Conservation (phyloP, 2,329 filamentous ascomycete species). For the Metarhizium rileyi region DNA sequence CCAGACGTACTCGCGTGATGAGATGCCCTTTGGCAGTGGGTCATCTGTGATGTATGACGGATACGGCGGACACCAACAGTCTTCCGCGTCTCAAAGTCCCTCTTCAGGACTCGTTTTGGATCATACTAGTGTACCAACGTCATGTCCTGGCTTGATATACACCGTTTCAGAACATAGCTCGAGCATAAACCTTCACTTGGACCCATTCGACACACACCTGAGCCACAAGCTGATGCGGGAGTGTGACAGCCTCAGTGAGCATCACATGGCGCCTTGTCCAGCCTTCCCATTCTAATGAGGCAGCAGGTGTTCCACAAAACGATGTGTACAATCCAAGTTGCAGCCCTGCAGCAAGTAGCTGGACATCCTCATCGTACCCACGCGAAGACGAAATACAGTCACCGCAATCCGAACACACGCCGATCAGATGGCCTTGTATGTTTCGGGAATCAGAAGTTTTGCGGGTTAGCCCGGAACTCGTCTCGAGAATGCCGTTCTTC, state of each 20-base stretch:
- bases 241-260: constrained; percentile 46
- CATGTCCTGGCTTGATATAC: constrained; percentile 52
- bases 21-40: constrained; percentile 46
- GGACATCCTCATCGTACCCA: constrained; percentile 30
- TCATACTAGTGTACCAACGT: constrained; percentile 44
- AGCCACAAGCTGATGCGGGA: constrained; percentile 44
- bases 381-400: constrained; percentile 36
- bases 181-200: constrained; percentile 49
- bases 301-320: constrained; percentile 41
- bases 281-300: constrained; percentile 27
- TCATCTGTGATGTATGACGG: constrained; percentile 48
- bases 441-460: constrained; percentile 34
- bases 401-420: constrained; percentile 32
- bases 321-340: constrained; percentile 42
- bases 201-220: constrained; percentile 46
- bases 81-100: constrained; percentile 46
- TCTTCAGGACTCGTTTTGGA: constrained; percentile 45
- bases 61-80: constrained; percentile 39
- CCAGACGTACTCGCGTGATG: constrained; percentile 47
- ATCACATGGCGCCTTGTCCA: constrained; percentile 22
- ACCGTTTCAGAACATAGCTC: constrained; percentile 51
- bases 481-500: constrained; percentile 75
- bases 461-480: constrained; percentile 51
- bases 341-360: constrained; percentile 37
- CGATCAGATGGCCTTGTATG: constrained; percentile 36